These are phyloP conservation scores for Chaetomiaceae sp. DNA, from an alignment of 2,329 filamentous ascomycete genomes.

Conservation along the genomic window DNA sequence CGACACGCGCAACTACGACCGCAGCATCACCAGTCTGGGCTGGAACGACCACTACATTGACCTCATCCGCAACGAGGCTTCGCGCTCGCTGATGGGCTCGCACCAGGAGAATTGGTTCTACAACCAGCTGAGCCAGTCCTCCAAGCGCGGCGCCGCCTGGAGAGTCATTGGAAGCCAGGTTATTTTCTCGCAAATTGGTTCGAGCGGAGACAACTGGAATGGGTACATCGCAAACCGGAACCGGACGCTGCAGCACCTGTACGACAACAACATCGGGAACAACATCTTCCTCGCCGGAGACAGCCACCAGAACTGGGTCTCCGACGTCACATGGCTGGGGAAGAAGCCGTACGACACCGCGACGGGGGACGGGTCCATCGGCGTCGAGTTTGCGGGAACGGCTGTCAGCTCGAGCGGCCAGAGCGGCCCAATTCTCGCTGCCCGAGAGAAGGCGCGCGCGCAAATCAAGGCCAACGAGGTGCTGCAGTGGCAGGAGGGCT, in stretches of 20 bases:
- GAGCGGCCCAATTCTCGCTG: slow-evolving; percentile 46
- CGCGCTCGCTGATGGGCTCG: slow-evolving; percentile 65
- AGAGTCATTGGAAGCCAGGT: slow-evolving; percentile 69
- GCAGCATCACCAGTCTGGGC: slow-evolving; percentile 51
- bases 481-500: slow-evolving; percentile 68
- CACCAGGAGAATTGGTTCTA: slow-evolving; percentile 75
- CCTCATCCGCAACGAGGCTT: slow-evolving; percentile 61
- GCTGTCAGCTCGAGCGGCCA: slow-evolving; percentile 52
- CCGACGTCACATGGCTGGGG: slow-evolving; percentile 55
- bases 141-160: slow-evolving; percentile 63
- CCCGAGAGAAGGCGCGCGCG: slow-evolving; percentile 48
- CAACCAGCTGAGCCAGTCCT: slow-evolving; percentile 51
- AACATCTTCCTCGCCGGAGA: slow-evolving; percentile 71
- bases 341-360: slow-evolving; percentile 47
- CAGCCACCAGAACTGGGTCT: slow-evolving; percentile 61
- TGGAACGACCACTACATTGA: slow-evolving; percentile 60
- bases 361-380: slow-evolving; percentile 53
- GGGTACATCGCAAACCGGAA: slow-evolving; percentile 68
- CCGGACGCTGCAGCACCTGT: slow-evolving; percentile 62
- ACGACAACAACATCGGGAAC: slow-evolving; percentile 64
- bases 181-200: slow-evolving; percentile 49
- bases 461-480: slow-evolving; percentile 52
- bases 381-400: slow-evolving; percentile 62
- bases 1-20: slow-evolving; percentile 65
- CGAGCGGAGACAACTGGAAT: slow-evolving; percentile 39